phyloP scores from a whole-genome alignment of 2,329 filamentous ascomycete species.

The Curvularia verruculosa region DNA sequence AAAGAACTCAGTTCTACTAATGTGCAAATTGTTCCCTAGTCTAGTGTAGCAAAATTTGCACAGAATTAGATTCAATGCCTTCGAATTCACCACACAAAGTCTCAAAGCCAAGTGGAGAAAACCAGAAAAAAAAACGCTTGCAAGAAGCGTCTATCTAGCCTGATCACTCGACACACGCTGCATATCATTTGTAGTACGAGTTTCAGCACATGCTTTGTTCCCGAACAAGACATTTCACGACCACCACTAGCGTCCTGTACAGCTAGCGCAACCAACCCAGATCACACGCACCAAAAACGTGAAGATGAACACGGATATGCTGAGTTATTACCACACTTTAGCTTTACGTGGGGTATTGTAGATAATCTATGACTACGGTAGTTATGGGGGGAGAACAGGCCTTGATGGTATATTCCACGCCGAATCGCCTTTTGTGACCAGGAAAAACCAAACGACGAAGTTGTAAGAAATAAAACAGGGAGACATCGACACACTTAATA shows the following conservation, averaged over 20 bases:
- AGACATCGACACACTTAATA: neutral
- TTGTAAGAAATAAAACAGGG: neutral
- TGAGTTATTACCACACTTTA: neutral
- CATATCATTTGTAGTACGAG: neutral
- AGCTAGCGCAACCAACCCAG: too few species aligned
- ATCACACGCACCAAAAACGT: too few species aligned
- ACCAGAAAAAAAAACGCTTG: neutral
- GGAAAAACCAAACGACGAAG: neutral
- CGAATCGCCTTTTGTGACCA: neutral
- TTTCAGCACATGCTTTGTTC: neutral
- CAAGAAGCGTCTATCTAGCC: neutral
- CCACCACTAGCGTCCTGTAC: too few species aligned
- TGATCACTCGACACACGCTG: neutral
- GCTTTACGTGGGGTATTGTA: neutral
- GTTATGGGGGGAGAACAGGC: neutral
- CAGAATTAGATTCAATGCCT: neutral
- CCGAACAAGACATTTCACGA: too few species aligned
- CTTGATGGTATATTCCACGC: slow-evolving; percentile 1
- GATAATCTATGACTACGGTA: neutral
- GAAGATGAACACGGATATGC: neutral
- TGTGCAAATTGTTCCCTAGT: neutral
- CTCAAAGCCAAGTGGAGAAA: neutral
- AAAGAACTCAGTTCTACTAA: neutral
- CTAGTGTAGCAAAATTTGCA: neutral
- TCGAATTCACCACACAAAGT: neutral